Percentiles rank a stretch among this genome's conserved stretches.
phyloP scores from a whole-genome alignment of 1,284 basidiomycete genomes.

The Moesziomyces antarcticus region DNA sequence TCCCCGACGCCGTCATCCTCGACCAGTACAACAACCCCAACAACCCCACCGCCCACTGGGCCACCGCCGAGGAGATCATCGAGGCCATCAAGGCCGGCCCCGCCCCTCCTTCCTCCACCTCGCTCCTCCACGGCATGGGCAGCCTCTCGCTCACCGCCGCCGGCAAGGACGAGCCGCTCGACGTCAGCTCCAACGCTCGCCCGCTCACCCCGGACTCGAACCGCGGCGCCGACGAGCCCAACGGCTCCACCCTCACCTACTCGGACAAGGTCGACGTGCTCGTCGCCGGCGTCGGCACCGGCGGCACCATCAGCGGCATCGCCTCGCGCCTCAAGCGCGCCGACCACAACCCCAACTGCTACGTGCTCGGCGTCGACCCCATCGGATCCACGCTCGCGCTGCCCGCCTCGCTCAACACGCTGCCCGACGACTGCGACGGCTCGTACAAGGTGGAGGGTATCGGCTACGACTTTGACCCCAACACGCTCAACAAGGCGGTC shows the following conservation, averaged over 20 bases:
- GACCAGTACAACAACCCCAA: conserved; percentile 82
- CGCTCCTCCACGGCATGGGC: conserved; percentile 25
- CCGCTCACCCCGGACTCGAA: conserved; percentile 52
- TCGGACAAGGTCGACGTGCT: conserved; percentile 77
- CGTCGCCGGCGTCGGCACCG: conserved; percentile 91
- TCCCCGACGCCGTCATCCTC: conserved; percentile 86
- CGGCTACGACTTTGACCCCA: conserved; percentile 71
- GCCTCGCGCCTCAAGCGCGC: conserved; percentile 77
- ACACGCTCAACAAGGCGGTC: conserved; percentile 56
- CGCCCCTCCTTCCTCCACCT: conserved; percentile 56
- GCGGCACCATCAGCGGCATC: conserved; percentile 90
- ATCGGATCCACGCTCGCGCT: conserved; percentile 88
- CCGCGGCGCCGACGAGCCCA: conserved; percentile 37
- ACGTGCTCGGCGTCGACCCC: conserved; percentile 88
- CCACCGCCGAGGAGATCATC: conserved; percentile 63
- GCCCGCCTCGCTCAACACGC: conserved; percentile 75
- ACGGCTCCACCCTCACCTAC: conserved; percentile 21
- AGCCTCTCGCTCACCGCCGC: conserved; percentile 69
- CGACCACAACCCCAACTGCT: conserved; percentile 59
- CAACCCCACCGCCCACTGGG: conserved; percentile 69
- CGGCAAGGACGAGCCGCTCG: background rate
- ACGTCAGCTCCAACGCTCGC: conserved; percentile 16
- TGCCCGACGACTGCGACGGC: conserved; percentile 72
- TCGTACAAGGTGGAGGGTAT: conserved; percentile 91
- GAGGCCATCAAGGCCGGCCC: conserved; percentile 78